A percentile compares a stretch with the other conserved stretches of the same genome.
phyloP scores from a whole-genome alignment of 805 yeast species.

The Alloascoidea africana region DNA sequence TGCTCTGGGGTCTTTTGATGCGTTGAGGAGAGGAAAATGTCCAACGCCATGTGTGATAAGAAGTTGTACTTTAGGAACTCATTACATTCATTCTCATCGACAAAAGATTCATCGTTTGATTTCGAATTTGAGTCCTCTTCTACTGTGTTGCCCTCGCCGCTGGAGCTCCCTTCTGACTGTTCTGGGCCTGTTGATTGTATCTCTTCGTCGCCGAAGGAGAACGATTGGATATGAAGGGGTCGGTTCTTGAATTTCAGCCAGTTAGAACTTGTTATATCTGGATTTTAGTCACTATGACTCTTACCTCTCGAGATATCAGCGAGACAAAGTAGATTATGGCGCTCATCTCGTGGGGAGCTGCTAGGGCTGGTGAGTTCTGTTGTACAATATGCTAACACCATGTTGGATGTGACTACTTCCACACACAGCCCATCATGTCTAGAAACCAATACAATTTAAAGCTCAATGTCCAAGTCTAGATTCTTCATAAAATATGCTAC shows the following conservation, averaged over 20 bases:
- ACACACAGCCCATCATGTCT: too few relatives aligned
- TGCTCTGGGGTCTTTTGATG: conserved; percentile 24
- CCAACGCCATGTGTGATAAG: conserved; percentile 63
- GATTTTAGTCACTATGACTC: background rate
- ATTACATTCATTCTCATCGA: conserved; percentile 16
- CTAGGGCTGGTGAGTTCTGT: too few relatives aligned
- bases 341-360: too few relatives aligned
- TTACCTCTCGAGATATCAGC: background rate
- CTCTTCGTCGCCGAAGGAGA: too few relatives aligned
- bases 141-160: too few relatives aligned
- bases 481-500: too few relatives aligned
- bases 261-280: background rate
- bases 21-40: conserved; percentile 41
- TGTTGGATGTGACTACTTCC: too few relatives aligned
- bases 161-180: too few relatives aligned
- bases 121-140: too few relatives aligned
- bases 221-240: background rate
- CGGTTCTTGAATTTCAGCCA: background rate
- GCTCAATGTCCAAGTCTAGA: too few relatives aligned
- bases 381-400: too few relatives aligned
- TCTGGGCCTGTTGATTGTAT: background rate
- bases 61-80: conserved; percentile 47
- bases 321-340: background rate
- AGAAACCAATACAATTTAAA: too few relatives aligned
- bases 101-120: conserved; percentile 1